These are phyloP conservation scores for Mrakiaceae sp. DNA, from an alignment of 1,284 basidiomycete genomes.

Conservation along the genomic window DNA sequence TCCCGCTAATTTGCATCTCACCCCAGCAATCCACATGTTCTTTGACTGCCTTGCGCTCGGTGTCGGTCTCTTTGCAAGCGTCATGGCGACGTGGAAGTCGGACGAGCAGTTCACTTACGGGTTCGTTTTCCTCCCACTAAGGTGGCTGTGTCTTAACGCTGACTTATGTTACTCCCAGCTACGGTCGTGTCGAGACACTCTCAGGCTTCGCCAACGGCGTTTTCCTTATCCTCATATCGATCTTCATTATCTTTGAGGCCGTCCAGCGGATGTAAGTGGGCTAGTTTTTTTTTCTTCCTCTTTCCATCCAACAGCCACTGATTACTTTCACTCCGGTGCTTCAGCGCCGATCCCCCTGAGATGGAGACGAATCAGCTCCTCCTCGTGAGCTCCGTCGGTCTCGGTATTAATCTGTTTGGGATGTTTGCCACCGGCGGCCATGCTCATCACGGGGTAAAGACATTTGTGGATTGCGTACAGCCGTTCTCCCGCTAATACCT, in stretches of 20 bases:
- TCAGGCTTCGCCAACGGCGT: slow-evolving; percentile 98
- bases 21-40: slow-evolving; percentile 93
- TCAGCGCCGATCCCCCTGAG: slow-evolving; percentile 82
- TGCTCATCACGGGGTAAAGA: slow-evolving; percentile 52
- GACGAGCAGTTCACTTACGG: slow-evolving; percentile 94
- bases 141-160: slow-evolving; percentile 4
- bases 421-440: slow-evolving; percentile 99
- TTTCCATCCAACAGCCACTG: background rate
- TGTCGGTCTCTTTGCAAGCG: slow-evolving; percentile 88
- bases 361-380: slow-evolving; percentile 95
- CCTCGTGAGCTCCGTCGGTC: slow-evolving; percentile 74
- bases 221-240: slow-evolving; percentile 89
- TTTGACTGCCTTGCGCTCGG: slow-evolving; percentile 98
- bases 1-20: background rate
- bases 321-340: slow-evolving; percentile 2
- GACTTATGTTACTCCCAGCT: slow-evolving; percentile 41
- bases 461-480: no score
- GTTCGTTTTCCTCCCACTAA: slow-evolving; percentile 36
- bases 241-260: slow-evolving; percentile 98
- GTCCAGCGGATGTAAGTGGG: slow-evolving; percentile 77
- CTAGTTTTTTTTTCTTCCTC: background rate
- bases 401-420: slow-evolving; percentile 91
- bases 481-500: slow-evolving; percentile 17
- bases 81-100: slow-evolving; percentile 95
- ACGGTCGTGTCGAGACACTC: slow-evolving; percentile 94